Evolutionary conservation across 208 protist genomes (phyloP).

Genomic region (Leptomonas seymouri): DNA sequence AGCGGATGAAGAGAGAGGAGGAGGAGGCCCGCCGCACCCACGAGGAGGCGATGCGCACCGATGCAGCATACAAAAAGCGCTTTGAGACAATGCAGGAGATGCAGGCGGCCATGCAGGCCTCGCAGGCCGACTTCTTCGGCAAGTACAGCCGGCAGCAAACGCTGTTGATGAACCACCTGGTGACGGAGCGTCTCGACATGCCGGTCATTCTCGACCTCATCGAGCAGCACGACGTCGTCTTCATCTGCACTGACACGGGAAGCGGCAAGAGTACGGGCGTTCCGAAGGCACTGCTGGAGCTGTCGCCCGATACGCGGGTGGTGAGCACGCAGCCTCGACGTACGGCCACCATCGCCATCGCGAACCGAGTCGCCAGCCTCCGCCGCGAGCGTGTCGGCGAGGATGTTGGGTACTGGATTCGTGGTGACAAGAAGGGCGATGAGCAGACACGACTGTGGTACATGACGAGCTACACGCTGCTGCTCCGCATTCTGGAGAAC

Average conservation of each 20-base stretch:
- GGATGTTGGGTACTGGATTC: constrained; percentile 89
- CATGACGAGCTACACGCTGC: constrained; percentile 90
- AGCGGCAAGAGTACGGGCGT: constrained; percentile 88
- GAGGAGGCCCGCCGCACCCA: constrained; percentile 51
- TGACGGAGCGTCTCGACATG: constrained; percentile 84
- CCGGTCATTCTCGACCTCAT: constrained; percentile 80
- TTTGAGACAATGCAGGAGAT: constrained; percentile 70
- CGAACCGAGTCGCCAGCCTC: constrained; percentile 64
- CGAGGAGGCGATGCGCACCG: constrained; percentile 67
- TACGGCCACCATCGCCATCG: constrained; percentile 75
- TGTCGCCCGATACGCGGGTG: constrained; percentile 40
- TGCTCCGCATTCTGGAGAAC: constrained; percentile 70
- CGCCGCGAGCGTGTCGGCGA: constrained; percentile 66
- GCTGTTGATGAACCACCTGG: constrained; percentile 40
- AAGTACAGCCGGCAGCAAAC: constrained; percentile 60
- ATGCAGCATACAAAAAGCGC: constrained; percentile 74
- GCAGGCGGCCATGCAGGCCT: constrained; percentile 50
- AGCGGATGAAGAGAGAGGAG: constrained; percentile 41
- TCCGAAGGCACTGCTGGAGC: constrained; percentile 83
- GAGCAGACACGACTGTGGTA: constrained; percentile 86
- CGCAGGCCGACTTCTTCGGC: constrained; percentile 52
- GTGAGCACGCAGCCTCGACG: constrained; percentile 81
- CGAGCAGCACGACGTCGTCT: constrained; percentile 82
- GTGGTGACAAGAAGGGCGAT: constrained; percentile 77
- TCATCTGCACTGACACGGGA: constrained; percentile 89